Evolutionary conservation across 805 yeast species (phyloP), one percentile per base, ranked within the genome.

Genomic region (Pichia rugopelliculosa): DNA sequence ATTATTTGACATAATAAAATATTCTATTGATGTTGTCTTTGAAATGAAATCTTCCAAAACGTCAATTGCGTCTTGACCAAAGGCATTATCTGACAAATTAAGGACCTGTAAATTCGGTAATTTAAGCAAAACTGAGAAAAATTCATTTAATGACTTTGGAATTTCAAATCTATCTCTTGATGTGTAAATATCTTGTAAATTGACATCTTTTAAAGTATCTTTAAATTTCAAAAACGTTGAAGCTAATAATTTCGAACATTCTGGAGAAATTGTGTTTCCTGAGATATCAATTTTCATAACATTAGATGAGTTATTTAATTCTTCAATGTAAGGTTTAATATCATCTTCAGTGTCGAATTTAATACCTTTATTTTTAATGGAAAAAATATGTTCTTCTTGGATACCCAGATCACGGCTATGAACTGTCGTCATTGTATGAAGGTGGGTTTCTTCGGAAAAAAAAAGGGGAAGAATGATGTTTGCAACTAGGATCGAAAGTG

Each of bases 141-240:
- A 71, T 55, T 74, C 72, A 49, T 77, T 78, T 62, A 93, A 75
- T 5, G 96, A 80, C 54, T 80, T 77, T 20, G 97, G 98, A 53
- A 93, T 95, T 68, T 93, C 99, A 49, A 90, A 90, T 58, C 88
- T 89, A 55, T 91, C 77, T 62, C 99, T 79, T 12, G 98, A 96
- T 24, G 98, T 93, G 71, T 87, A 93, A 53, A 93, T 76, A 66
- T 93, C 99, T 44, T 95, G 90, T 56, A 93, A 80, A 64, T 91
- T 80, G 50, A 88, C 79, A 56, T 83, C 90, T 52, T 71, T 76
- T 58, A 80, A 69, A 49, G 79, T 71, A 44, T 70, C 71, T 39
- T 63, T 62, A 34, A 68, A 63, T 11, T 51, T 50, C n/a, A 71
- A 53, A 52, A 82, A 65, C 10, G 78, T 74, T 40, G 75, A 71